phyloP scores from a whole-genome alignment of 306 rosid genomes.

The Psophocarpus tetragonolobus region DNA sequence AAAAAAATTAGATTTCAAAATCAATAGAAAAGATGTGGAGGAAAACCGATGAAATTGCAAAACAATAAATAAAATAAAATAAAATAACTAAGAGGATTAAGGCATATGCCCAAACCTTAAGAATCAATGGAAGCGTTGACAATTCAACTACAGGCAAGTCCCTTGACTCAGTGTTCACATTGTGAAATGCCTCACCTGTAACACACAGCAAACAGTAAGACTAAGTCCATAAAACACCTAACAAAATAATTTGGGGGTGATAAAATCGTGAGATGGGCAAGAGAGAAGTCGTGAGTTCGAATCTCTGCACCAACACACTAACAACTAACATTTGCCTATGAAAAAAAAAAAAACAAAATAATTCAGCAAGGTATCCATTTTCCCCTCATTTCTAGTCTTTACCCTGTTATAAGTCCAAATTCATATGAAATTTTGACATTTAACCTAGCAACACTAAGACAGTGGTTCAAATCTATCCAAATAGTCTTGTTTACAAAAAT shows the following conservation, averaged over 20 bases:
- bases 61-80: slow-evolving; percentile 1
- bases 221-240: slow-evolving; percentile 23
- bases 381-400: neutral
- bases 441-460: neutral
- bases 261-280: no score
- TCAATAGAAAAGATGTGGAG: neutral
- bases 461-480: neutral
- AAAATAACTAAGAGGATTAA: slow-evolving; percentile 17
- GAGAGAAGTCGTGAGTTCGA: no score
- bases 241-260: neutral
- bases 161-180: slow-evolving; percentile 73
- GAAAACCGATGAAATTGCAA: neutral
- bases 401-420: neutral
- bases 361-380: neutral
- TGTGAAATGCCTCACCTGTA: slow-evolving; percentile 76
- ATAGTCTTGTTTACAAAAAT: neutral
- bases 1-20: neutral
- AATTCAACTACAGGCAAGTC: slow-evolving; percentile 87
- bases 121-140: slow-evolving; percentile 80
- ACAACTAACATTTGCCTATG: no score
- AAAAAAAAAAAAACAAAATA: no score
- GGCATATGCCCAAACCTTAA: slow-evolving; percentile 61
- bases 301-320: no score
- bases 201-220: slow-evolving; percentile 7
- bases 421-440: neutral